Percentiles rank a stretch among this genome's conserved stretches.
Evolutionary conservation across 441 rosid genomes (phyloP).

Genomic region (Populus hybrid): DNA sequence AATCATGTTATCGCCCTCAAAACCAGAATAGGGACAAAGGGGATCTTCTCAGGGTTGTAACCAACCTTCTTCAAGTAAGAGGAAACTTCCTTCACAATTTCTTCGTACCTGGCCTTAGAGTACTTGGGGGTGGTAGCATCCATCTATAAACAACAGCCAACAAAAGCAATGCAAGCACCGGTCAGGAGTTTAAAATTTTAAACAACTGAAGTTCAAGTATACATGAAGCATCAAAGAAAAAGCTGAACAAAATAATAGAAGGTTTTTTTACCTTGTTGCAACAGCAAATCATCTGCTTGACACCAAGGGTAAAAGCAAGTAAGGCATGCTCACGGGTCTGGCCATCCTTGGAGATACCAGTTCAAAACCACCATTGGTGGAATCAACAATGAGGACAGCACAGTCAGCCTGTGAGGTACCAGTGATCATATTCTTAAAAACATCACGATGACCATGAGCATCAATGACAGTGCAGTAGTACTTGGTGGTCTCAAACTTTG

Average conservation of each 20-base stretch:
- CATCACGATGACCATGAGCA: conserved; percentile 50
- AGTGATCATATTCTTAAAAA: conserved; percentile 51
- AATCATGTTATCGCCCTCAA: conserved; percentile 40
- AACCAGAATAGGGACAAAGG: conserved; percentile 35
- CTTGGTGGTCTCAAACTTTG: conserved; percentile 44
- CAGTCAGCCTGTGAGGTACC: conserved; percentile 55
- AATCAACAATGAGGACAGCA: conserved; percentile 45
- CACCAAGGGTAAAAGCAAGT: conserved; percentile 50
- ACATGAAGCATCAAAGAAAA: background rate
- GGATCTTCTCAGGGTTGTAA: conserved; percentile 38
- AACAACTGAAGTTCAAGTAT: too few species aligned
- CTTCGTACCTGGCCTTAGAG: conserved; percentile 40
- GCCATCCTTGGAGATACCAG: conserved; percentile 53
- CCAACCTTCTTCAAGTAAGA: conserved; percentile 35
- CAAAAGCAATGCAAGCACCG: background rate
- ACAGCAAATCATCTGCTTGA: conserved; percentile 51
- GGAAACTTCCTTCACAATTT: too few species aligned
- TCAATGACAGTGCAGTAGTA: conserved; percentile 51
- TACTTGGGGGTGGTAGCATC: conserved; percentile 47
- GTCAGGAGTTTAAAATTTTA: background rate
- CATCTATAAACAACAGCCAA: conserved; percentile 19
- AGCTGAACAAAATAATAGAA: background rate
- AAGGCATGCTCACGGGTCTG: conserved; percentile 52
- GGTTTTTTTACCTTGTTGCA: conserved; percentile 38
- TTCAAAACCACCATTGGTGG: conserved; percentile 52